Evolutionary conservation across 2,329 filamentous ascomycete species (phyloP), one percentile per base, ranked within the genome.

Genomic region (Mollisiaceae sp.): DNA sequence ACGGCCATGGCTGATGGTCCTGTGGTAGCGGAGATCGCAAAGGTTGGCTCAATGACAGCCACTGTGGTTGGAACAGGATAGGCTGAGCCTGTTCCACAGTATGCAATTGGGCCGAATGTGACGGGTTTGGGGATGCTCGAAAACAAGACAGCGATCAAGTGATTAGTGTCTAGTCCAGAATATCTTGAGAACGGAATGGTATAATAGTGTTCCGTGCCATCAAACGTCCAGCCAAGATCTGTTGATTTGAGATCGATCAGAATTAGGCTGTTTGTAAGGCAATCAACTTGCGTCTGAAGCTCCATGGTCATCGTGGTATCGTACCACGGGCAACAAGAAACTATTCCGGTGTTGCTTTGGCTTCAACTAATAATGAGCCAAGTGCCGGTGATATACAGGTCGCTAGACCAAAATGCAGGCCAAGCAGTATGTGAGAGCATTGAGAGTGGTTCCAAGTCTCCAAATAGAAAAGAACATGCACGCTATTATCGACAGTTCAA

Each of bases 181-280:
- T 82, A 88, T 70, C 82, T 83, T 60, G 79, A 81, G 73, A 86
- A 85, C 4, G 84, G 82, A 69, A 88, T 83, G 50, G 78, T 82
- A 77, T 88, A 88, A n/a, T 86, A 79, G 72, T 83, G 81, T 78
- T 87, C 84, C 12, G 82, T 83, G 52, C 85, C 85, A 74, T 87
- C 83, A 69, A 89, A 89, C 0, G 79, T 81, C 86, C 86, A 89
- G 58, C 84, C 83, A 20, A 89, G 81, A 61, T 86, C 78, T 1
- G 77, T 69, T 2, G 81, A 79, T 0, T 82, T 55, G 27, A 75
- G 50, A 59, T 71, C 71, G 32, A 67, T 70, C 1, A 64, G 27
- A 20, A 64, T 67, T 1, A 72, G 73, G 54, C 71, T 81, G 67
- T 80, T 75, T 1, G 77, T 77, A 2, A 73, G 76, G 60, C 72